Evolutionary conservation across 106 monocot species (phyloP).

Genomic region (Allium sativum): DNA sequence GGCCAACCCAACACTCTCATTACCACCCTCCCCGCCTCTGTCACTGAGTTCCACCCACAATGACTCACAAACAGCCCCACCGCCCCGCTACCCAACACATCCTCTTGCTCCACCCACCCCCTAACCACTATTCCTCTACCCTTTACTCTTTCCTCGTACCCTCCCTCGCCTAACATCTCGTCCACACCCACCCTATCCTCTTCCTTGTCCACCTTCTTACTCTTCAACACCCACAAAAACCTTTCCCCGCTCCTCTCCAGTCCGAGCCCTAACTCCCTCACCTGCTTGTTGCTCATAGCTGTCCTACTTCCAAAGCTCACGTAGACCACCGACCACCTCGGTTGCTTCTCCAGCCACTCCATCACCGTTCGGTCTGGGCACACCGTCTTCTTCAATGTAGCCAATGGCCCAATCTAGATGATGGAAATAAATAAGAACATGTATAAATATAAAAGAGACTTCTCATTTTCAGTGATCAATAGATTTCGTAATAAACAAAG

Average conservation of each 20-base stretch:
- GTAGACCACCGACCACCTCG: constrained; percentile 45
- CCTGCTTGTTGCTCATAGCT: constrained; percentile 30
- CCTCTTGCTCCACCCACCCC: constrained; percentile 54
- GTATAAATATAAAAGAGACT: no score
- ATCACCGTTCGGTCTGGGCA: background rate
- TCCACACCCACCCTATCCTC: constrained; percentile 17
- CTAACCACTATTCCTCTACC: constrained; percentile 37
- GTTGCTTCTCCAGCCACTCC: constrained; percentile 46
- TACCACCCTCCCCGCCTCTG: constrained; percentile 33
- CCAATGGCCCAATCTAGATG: no score
- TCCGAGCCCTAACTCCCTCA: constrained; percentile 30
- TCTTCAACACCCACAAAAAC: constrained; percentile 65
- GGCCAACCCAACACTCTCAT: constrained; percentile 48
- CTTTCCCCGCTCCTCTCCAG: constrained; percentile 45
- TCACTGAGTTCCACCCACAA: constrained; percentile 67
- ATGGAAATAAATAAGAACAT: no score
- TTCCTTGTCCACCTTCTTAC: constrained; percentile 34
- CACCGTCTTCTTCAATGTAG: background rate
- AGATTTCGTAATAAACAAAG: no score
- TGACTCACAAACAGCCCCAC: constrained; percentile 64
- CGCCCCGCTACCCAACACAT: constrained; percentile 27
- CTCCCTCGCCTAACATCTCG: constrained; percentile 22
- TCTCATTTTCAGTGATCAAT: no score
- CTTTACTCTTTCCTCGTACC: constrained; percentile 32
- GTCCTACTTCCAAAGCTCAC: constrained; percentile 63